These are phyloP conservation scores for Spathaspora passalidarum DNA, from an alignment of 805 yeast species.

Conservation along the genomic window DNA sequence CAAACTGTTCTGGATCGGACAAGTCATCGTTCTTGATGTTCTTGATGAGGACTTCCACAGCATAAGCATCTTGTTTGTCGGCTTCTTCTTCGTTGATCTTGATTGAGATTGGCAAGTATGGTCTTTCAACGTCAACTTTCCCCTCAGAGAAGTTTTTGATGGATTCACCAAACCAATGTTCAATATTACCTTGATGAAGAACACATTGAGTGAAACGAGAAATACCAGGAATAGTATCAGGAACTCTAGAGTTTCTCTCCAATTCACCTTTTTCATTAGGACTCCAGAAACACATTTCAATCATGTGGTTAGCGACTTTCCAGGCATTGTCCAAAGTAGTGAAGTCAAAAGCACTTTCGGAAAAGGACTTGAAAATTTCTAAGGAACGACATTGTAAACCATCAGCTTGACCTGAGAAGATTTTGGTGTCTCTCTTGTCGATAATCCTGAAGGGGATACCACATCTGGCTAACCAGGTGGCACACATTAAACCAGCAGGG, in stretches of 20 bases:
- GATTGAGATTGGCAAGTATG: slow-evolving; percentile 14
- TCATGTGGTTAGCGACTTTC: slow-evolving; percentile 23
- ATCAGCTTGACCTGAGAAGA: slow-evolving; percentile 32
- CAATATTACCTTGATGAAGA: slow-evolving; percentile 29
- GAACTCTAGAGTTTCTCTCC: slow-evolving; percentile 19
- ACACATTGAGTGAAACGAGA: slow-evolving; percentile 26
- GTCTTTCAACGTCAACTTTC: slow-evolving; percentile 15
- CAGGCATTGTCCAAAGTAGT: slow-evolving; percentile 22
- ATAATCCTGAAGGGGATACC: slow-evolving; percentile 25
- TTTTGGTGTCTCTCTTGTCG: slow-evolving; percentile 24
- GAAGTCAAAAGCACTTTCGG: slow-evolving; percentile 11
- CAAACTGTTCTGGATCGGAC: slow-evolving; percentile 12
- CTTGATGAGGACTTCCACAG: slow-evolving; percentile 15
- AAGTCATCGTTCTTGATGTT: slow-evolving; percentile 11
- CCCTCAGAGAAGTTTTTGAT: slow-evolving; percentile 17
- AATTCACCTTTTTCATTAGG: slow-evolving; percentile 22
- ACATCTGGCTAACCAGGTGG: slow-evolving; percentile 24
- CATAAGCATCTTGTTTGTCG: slow-evolving; percentile 10
- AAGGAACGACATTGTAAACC: slow-evolving; percentile 29
- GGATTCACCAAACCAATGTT: slow-evolving; percentile 20
- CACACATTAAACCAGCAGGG: slow-evolving; percentile 36
- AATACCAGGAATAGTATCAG: slow-evolving; percentile 24
- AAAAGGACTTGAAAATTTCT: slow-evolving; percentile 21
- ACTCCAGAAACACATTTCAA: slow-evolving; percentile 29
- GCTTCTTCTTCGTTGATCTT: slow-evolving; percentile 13